Evolutionary conservation across 1,284 basidiomycete genomes (phyloP).

Genomic region (Apiotrichum sp.): DNA sequence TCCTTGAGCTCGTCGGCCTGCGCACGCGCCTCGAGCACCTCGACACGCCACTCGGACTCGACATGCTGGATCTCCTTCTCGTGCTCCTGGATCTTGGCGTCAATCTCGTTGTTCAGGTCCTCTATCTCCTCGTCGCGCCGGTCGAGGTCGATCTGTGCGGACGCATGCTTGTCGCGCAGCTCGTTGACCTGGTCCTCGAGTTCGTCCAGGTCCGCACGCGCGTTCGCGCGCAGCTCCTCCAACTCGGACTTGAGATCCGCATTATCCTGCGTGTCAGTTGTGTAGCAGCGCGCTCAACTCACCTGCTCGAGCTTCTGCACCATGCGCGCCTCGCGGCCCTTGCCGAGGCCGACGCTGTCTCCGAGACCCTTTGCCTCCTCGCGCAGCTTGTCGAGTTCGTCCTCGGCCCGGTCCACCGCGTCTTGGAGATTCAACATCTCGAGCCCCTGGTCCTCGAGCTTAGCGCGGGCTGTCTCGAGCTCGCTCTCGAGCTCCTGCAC

Average conservation of each 20-base stretch:
- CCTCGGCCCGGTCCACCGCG: slow-evolving; percentile 53
- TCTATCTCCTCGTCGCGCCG: slow-evolving; percentile 45
- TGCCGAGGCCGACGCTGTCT: slow-evolving; percentile 40
- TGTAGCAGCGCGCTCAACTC: slow-evolving; percentile 16
- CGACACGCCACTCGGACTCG: slow-evolving; percentile 42
- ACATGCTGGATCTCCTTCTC: slow-evolving; percentile 43
- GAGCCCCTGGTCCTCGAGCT: slow-evolving; percentile 55
- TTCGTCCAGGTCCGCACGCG: slow-evolving; percentile 27
- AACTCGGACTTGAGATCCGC: slow-evolving; percentile 31
- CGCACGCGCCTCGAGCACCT: slow-evolving; percentile 38
- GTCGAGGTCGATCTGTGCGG: slow-evolving; percentile 43
- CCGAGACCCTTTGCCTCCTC: slow-evolving; percentile 47
- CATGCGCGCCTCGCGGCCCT: slow-evolving; percentile 57
- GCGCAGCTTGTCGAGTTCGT: slow-evolving; percentile 60
- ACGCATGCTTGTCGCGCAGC: slow-evolving; percentile 42
- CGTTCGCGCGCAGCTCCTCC: slow-evolving; percentile 16
- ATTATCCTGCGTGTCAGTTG: slow-evolving; percentile 15
- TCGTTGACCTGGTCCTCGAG: slow-evolving; percentile 44
- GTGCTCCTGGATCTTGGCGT: slow-evolving; percentile 38
- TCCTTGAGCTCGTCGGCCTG: slow-evolving; percentile 45
- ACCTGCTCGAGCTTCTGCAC: slow-evolving; percentile 62
- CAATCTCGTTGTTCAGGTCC: slow-evolving; percentile 45
- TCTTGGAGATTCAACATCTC: slow-evolving; percentile 48
- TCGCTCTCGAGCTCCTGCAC: slow-evolving; percentile 59
- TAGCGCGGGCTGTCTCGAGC: slow-evolving; percentile 55